A percentile compares a stretch with the other conserved stretches of the same genome.
phyloP scores from a whole-genome alignment of 2,329 filamentous ascomycete genomes.

The Alternaria gaisen region DNA sequence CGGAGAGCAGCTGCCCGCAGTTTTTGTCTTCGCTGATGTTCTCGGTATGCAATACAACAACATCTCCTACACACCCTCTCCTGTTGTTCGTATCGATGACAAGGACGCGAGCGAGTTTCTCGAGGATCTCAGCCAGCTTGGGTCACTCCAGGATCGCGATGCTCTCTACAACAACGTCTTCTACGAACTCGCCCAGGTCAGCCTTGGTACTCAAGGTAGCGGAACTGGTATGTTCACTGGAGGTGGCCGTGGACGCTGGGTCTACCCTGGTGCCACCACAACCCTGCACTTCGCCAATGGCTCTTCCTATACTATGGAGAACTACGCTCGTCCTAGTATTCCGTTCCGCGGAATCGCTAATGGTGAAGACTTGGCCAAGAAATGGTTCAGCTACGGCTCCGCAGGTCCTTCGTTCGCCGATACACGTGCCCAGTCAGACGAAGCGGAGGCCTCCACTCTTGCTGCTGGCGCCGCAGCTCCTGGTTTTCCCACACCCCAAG shows the following conservation, averaged over 20 bases:
- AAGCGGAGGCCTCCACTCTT: constrained; percentile 11
- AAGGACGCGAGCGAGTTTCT: constrained; percentile 60
- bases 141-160: constrained; percentile 64
- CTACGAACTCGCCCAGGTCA: constrained; percentile 56
- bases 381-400: constrained; percentile 47
- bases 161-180: constrained; percentile 64
- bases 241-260: constrained; percentile 54
- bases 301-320: constrained; percentile 50
- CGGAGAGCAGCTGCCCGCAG: constrained; percentile 65
- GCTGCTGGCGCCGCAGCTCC: constrained; percentile 38
- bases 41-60: constrained; percentile 55
- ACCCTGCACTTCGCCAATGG: constrained; percentile 58
- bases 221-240: constrained; percentile 56
- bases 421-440: constrained; percentile 2
- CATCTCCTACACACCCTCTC: constrained; percentile 57
- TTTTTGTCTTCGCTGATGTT: constrained; percentile 63
- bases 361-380: constrained; percentile 52
- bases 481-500: constrained; percentile 55
- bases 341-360: constrained; percentile 52
- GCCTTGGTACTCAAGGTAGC: constrained; percentile 51
- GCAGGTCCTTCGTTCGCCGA: constrained; percentile 1
- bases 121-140: constrained; percentile 57
- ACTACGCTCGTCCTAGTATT: constrained; percentile 53
- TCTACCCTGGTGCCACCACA: constrained; percentile 56
- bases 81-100: constrained; percentile 66